phyloP scores from a whole-genome alignment of 768 basidiomycete species.

The Tremella mesenterica region DNA sequence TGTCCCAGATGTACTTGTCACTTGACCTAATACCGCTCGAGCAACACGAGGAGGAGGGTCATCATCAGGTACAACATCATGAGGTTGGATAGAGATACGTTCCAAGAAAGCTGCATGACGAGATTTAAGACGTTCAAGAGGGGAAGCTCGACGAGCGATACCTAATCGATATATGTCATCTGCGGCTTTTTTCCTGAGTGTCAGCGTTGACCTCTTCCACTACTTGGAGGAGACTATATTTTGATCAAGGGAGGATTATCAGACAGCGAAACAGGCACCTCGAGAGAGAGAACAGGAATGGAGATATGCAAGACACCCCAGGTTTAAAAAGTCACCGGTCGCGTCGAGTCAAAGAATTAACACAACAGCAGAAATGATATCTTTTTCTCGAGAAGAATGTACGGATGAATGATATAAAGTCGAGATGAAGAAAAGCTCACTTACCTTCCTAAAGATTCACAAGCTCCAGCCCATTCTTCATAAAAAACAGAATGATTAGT shows the following conservation, averaged over 20 bases:
- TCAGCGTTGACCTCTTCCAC: not conserved
- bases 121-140: slow-evolving; percentile 72
- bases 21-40: slow-evolving; percentile 29
- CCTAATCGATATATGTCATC: slow-evolving; percentile 73
- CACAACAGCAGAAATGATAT: too few species aligned
- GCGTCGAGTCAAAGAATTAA: too few species aligned
- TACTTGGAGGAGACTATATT: not conserved
- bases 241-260: not conserved
- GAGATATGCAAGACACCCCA: too few species aligned
- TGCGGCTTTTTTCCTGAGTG: slow-evolving; percentile 61
- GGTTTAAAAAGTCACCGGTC: too few species aligned
- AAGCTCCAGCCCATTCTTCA: slow-evolving; percentile 75
- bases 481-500: slow-evolving; percentile 69
- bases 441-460: slow-evolving; percentile 71
- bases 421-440: slow-evolving; percentile 33
- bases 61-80: slow-evolving; percentile 31
- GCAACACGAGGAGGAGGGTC: slow-evolving; percentile 12
- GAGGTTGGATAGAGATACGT: slow-evolving; percentile 49
- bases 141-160: slow-evolving; percentile 69
- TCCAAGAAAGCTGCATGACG: slow-evolving; percentile 69
- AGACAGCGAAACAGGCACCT: not conserved
- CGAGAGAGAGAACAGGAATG: too few species aligned
- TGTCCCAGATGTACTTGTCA: slow-evolving; percentile 43
- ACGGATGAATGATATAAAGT: not conserved
- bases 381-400: too few species aligned